Conservation (phyloP, 106 monocot species). For the Acorus calamus region DNA sequence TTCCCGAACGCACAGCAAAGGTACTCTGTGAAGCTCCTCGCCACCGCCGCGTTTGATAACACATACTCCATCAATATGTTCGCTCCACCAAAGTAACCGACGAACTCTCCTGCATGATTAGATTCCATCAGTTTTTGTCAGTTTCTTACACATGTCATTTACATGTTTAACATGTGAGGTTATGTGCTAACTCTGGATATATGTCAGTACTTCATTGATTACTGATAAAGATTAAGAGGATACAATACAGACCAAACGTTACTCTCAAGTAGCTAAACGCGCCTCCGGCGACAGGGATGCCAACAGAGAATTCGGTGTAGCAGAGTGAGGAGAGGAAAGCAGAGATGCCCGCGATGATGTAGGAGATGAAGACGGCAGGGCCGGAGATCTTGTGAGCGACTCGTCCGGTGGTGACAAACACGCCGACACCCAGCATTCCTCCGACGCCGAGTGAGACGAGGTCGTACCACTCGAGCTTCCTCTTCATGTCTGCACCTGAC, state of each 20-base stretch:
- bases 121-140: no score
- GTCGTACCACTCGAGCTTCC: constrained; percentile 67
- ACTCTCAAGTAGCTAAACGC: constrained; percentile 71
- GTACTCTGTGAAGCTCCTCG: constrained; percentile 54
- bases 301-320: constrained; percentile 67
- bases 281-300: constrained; percentile 57
- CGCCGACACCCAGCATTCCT: constrained; percentile 72
- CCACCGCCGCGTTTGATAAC: constrained; percentile 65
- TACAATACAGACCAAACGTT: constrained; percentile 41
- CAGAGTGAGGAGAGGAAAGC: constrained; percentile 68
- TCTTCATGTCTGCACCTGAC: constrained; percentile 69
- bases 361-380: constrained; percentile 53
- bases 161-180: no score
- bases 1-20: constrained; percentile 24
- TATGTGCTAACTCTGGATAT: no score
- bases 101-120: constrained; percentile 39
- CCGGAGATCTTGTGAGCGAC: constrained; percentile 41
- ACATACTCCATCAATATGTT: constrained; percentile 70
- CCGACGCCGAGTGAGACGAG: constrained; percentile 59
- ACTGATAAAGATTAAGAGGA: no score
- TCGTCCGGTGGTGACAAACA: constrained; percentile 57
- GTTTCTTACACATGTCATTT: no score
- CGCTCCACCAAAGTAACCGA: constrained; percentile 67
- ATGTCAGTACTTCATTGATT: no score
- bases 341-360: constrained; percentile 46